phyloP scores from a whole-genome alignment of 106 monocot genomes.

The Hemerocallis citrina region DNA sequence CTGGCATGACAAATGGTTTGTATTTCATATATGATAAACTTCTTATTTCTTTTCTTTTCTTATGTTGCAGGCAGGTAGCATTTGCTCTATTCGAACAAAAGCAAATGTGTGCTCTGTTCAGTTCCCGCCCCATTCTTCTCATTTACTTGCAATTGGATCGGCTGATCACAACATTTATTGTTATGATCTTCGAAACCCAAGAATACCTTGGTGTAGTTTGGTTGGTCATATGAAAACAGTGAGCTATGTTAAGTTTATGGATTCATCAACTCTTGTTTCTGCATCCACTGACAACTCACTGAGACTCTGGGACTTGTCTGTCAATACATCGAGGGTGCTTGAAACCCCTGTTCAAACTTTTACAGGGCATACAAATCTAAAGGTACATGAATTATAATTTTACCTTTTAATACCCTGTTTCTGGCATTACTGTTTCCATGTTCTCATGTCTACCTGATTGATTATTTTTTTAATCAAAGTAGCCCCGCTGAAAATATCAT shows the following conservation, averaged over 20 bases:
- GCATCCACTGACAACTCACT: constrained; percentile 82
- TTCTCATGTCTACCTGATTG: no score
- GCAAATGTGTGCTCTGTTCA: constrained; percentile 98
- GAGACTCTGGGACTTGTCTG: constrained; percentile 83
- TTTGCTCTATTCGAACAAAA: constrained; percentile 77
- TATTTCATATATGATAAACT: background rate
- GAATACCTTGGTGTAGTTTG: constrained; percentile 54
- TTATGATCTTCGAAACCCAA: constrained; percentile 71
- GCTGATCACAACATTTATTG: constrained; percentile 90
- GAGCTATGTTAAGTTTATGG: constrained; percentile 85
- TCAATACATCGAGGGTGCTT: constrained; percentile 26
- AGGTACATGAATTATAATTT: constrained; percentile 37
- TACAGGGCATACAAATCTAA: constrained; percentile 82
- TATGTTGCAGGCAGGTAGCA: constrained; percentile 62
- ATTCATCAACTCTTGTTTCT: constrained; percentile 68
- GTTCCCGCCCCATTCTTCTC: constrained; percentile 72
- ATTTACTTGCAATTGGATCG: constrained; percentile 70
- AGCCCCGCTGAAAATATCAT: no score
- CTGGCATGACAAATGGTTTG: background rate
- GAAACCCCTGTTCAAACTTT: constrained; percentile 71
- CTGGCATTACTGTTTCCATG: no score
- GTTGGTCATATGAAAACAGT: constrained; percentile 77
- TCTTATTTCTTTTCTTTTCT: background rate
- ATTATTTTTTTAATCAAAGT: no score
- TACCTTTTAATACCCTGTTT: no score